Base-by-base conservation (phyloP, 2,329 filamentous ascomycete species). In the Coniella vitis region DNA sequence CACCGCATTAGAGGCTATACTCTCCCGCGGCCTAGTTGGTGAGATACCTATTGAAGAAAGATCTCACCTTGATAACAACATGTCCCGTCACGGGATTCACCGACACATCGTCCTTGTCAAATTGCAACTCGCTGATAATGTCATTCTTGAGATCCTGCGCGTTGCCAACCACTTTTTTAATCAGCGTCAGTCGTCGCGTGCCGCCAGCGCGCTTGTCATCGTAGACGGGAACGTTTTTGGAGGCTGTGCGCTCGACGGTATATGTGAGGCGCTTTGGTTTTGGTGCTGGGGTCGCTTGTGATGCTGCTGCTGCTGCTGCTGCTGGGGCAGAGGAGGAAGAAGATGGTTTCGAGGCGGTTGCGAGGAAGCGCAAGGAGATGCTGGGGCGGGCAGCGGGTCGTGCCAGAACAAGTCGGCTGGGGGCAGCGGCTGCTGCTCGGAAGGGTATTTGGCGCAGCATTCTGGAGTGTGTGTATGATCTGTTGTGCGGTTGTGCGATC, bases 151-250 rank as follows among this genome's bases (percentile, higher is more conserved):
- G 63, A 3, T 71, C 76, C 29, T 71, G 65, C 43, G 81, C 61
- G 63, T 95, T 78, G 14, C 93, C 93, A 49, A 88, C 81, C 43
- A 91, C 76, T 67, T 87, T 90, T 64, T 89, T 86, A 48, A 98
- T 69, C 49, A 80, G 67, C 4, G 91, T 94, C 59, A 86, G 68
- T 59, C 82, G 79, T 61, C 83, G 74, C 56, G 87, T 93, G 13
- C 88, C 87, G 45, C 89, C 89, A 12, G 81, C 75, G 70, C 87
- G 90, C 55, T 69, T 72, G 56, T 81, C 73, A 14, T 82, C 73
- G 69, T 97, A 98, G 38, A 97, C 78, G 20, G 88, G 82, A 3
- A 93, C 71, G 56, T 88, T 81, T 41, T 81, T 78, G 34, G 79
- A 83, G 1, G 74, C 69, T 3, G 88, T 91, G 54, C 89, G 84